phyloP scores from a whole-genome alignment of 192 early-diverging fungal species.

The Cetraspora pellucida region DNA sequence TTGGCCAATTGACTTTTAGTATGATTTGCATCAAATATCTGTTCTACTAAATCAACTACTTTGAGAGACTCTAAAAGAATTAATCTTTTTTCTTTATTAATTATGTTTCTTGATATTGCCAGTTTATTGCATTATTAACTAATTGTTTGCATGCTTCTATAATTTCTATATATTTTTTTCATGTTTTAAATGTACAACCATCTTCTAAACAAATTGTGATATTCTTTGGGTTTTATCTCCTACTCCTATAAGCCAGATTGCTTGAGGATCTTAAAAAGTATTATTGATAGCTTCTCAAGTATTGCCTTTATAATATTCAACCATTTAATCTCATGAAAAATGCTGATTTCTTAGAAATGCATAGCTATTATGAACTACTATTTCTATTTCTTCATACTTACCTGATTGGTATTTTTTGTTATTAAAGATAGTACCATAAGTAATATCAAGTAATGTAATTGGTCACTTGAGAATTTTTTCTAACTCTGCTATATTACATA shows the following conservation, averaged over 20 bases:
- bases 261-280: constrained; percentile 27
- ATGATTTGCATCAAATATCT: constrained; percentile 24
- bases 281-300: constrained; percentile 16
- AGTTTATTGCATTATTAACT: constrained; percentile 11
- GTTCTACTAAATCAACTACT: constrained; percentile 30
- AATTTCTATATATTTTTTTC: constrained; percentile 16
- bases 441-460: constrained; percentile 18
- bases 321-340: constrained; percentile 25
- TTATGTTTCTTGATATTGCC: constrained; percentile 18
- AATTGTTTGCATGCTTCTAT: constrained; percentile 26
- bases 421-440: constrained; percentile 19
- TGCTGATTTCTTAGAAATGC: constrained; percentile 11
- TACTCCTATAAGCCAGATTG: constrained; percentile 22
- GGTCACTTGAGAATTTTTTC: constrained; percentile 17
- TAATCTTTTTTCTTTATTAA: constrained; percentile 11
- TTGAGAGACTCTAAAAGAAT: not conserved
- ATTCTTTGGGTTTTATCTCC: constrained; percentile 11
- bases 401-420: constrained; percentile 14
- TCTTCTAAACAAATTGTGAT: constrained; percentile 28
- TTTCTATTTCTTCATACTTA: constrained; percentile 10
- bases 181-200: constrained; percentile 26
- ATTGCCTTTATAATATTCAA: constrained; percentile 20
- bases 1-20: not conserved
- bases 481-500: constrained; percentile 26
- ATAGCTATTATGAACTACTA: constrained; percentile 8